Conservation (phyloP, 805 yeast species). For the Komagataella pseudopastoris region DNA sequence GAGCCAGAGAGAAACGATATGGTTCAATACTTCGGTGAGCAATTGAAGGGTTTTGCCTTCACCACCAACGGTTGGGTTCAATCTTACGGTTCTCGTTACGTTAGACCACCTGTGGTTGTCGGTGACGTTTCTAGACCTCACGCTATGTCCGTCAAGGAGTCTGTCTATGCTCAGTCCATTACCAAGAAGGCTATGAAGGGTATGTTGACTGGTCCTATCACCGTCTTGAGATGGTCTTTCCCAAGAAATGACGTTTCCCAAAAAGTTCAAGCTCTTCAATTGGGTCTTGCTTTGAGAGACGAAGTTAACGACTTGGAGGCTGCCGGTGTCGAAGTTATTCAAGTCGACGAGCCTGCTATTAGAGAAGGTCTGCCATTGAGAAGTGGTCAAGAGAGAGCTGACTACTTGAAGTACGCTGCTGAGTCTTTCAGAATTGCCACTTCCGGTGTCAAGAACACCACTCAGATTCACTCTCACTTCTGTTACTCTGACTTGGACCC, state of each 20-base stretch:
- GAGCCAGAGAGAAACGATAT: constrained; percentile 99
- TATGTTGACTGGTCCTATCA: constrained; percentile 99
- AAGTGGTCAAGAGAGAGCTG: constrained; percentile 93
- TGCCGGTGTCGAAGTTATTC: constrained; percentile 96
- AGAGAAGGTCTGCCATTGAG: constrained; percentile 99
- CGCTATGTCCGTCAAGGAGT: constrained; percentile 98
- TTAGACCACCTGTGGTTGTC: constrained; percentile 97
- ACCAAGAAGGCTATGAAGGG: constrained; percentile 97
- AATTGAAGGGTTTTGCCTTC: constrained; percentile 95
- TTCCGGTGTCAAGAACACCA: constrained; percentile 87
- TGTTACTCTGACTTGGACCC: constrained; percentile 99
- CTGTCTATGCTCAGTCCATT: constrained; percentile 96
- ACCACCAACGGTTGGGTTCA: constrained; percentile 99
- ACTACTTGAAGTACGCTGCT: constrained; percentile 97
- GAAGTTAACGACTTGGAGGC: constrained; percentile 97
- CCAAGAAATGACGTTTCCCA: constrained; percentile 97
- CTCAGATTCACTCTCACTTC: constrained; percentile 99
- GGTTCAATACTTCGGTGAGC: constrained; percentile 99
- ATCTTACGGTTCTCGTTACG: constrained; percentile 99
- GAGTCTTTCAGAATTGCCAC: constrained; percentile 99
- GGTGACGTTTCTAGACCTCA: constrained; percentile 99
- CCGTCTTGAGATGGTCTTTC: constrained; percentile 99
- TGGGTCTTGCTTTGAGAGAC: constrained; percentile 95
- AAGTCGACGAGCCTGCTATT: constrained; percentile 99
- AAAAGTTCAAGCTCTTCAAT: constrained; percentile 90